phyloP scores from a whole-genome alignment of 2,329 filamentous ascomycete genomes.

The Pleomassaria siparia region DNA sequence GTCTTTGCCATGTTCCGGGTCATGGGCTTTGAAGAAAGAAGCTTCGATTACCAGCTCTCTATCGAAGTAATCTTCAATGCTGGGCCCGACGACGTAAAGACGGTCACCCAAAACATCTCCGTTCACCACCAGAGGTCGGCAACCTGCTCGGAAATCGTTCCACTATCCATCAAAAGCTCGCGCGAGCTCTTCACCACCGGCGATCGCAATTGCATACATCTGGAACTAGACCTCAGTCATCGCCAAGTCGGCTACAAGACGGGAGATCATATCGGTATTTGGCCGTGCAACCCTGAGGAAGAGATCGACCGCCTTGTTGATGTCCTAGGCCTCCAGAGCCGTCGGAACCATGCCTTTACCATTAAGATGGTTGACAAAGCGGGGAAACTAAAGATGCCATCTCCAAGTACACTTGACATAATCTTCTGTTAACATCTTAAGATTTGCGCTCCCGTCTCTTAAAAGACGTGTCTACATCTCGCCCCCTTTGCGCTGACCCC shows the following conservation, averaged over 20 bases:
- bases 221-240: conserved; percentile 44
- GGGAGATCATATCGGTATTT: conserved; percentile 47
- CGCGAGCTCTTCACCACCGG: conserved; percentile 40
- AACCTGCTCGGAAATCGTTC: conserved; percentile 34
- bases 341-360: conserved; percentile 23
- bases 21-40: conserved; percentile 37
- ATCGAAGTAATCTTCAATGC: conserved; percentile 26
- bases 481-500: conserved; percentile 44
- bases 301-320: conserved; percentile 41
- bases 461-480: conserved; percentile 42
- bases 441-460: conserved; percentile 46
- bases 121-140: conserved; percentile 32
- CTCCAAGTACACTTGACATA: conserved; percentile 42
- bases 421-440: conserved; percentile 52
- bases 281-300: conserved; percentile 43
- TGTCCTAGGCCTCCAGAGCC: conserved; percentile 25
- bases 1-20: conserved; percentile 36
- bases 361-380: conserved; percentile 31
- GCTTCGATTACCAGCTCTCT: conserved; percentile 36
- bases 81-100: conserved; percentile 11
- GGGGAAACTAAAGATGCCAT: conserved; percentile 42
- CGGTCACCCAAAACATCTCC: conserved; percentile 18
- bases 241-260: conserved; percentile 46
- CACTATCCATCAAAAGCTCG: conserved; percentile 32
- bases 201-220: conserved; percentile 45